Percentiles rank a stretch among this genome's conserved stretches.
phyloP scores from a whole-genome alignment of 1,284 basidiomycete species.

The Cryptococcus hybrid region DNA sequence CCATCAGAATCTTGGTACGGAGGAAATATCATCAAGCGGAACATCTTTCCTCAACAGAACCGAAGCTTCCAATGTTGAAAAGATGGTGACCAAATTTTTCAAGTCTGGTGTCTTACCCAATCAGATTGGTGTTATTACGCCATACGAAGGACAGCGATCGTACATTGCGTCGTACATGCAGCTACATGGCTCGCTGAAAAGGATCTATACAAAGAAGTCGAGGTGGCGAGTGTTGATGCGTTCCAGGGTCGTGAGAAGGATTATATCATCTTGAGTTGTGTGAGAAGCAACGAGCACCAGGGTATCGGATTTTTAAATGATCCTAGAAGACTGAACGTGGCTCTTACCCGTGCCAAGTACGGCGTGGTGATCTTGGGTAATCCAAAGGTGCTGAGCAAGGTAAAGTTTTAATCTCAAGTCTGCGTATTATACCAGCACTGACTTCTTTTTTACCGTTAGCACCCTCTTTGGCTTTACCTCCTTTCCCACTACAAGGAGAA shows the following conservation, averaged over 20 bases:
- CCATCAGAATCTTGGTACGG: constrained; percentile 59
- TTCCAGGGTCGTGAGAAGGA: constrained; percentile 99
- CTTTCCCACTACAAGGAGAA: constrained; percentile 99
- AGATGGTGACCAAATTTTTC: constrained; percentile 99
- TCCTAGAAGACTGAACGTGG: constrained; percentile 93
- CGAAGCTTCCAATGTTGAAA: constrained; percentile 98
- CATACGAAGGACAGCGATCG: constrained; percentile 98
- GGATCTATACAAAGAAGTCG: constrained; percentile 98
- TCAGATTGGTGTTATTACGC: constrained; percentile 98
- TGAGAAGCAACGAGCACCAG: constrained; percentile 99
- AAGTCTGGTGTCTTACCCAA: constrained; percentile 92
- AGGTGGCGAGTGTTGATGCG: constrained; percentile 97
- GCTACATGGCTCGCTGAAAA: constrained; percentile 98
- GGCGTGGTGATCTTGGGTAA: constrained; percentile 57
- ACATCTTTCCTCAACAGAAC: constrained; percentile 99
- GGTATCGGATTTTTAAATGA: constrained; percentile 99
- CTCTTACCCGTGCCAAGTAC: constrained; percentile 95
- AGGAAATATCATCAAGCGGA: constrained; percentile 97
- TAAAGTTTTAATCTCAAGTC: constrained; percentile 46
- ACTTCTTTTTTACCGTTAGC: constrained; percentile 56
- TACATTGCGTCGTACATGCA: constrained; percentile 99
- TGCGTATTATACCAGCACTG: background rate
- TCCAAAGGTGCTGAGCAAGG: constrained; percentile 98
- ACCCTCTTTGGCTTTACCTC: constrained; percentile 97
- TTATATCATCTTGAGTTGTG: constrained; percentile 98